Percentiles rank a stretch among this genome's conserved stretches.
phyloP scores from a whole-genome alignment of 2,329 filamentous ascomycete genomes.

The Aspergillus pseudoterreus region DNA sequence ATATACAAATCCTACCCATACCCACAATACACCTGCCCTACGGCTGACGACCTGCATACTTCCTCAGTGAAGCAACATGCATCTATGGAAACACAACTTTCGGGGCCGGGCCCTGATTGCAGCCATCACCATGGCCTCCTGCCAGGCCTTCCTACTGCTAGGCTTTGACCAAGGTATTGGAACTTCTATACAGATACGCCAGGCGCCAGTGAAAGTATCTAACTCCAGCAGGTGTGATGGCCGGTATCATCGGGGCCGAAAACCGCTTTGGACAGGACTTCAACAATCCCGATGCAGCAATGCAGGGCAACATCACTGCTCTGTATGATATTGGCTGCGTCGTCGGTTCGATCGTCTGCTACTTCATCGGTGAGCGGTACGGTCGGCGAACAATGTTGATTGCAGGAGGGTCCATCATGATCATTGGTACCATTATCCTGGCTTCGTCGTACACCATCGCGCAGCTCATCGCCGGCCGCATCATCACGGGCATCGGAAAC shows the following conservation, averaged over 20 bases:
- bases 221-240: constrained; percentile 15
- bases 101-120: constrained; percentile 17
- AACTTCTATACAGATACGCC: too few species aligned
- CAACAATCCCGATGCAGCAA: constrained; percentile 33
- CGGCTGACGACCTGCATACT: neutral
- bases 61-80: constrained; percentile 9
- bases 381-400: constrained; percentile 44
- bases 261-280: constrained; percentile 41
- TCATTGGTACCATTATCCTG: constrained; percentile 30
- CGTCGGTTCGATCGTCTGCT: constrained; percentile 28
- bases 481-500: constrained; percentile 43
- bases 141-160: constrained; percentile 35
- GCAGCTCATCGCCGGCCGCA: constrained; percentile 47
- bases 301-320: constrained; percentile 36
- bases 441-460: constrained; percentile 37
- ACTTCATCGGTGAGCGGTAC: constrained; percentile 40
- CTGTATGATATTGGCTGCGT: constrained; percentile 33
- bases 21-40: neutral
- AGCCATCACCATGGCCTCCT: constrained; percentile 36
- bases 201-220: neutral
- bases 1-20: neutral
- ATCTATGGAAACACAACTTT: constrained; percentile 20
- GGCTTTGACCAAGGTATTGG: constrained; percentile 49
- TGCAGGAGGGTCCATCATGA: constrained; percentile 35
- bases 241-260: constrained; percentile 43